Conservation (phyloP, 768 basidiomycete genomes). For the Candolleomyces eurysporus region DNA sequence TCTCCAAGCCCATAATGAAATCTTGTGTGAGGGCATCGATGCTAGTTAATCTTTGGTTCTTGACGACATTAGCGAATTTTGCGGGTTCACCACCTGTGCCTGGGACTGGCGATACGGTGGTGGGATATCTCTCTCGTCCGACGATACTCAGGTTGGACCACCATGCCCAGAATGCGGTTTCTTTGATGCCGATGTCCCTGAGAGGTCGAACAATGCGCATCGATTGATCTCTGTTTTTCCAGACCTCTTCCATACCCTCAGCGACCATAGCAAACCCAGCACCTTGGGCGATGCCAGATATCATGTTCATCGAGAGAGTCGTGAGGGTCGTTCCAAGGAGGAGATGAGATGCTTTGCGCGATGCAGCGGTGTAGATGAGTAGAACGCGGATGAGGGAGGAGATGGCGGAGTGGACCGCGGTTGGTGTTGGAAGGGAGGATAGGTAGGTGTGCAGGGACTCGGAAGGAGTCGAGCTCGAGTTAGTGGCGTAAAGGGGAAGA, state of each 20-base stretch:
- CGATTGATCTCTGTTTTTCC: constrained; percentile 31
- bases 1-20: constrained; percentile 78
- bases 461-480: constrained; percentile 19
- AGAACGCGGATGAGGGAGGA: constrained; percentile 64
- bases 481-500: constrained; percentile 31
- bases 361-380: constrained; percentile 62
- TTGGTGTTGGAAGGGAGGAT: constrained; percentile 68
- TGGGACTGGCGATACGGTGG: background rate
- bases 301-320: constrained; percentile 68
- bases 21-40: constrained; percentile 37
- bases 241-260: constrained; percentile 72
- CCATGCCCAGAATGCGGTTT: constrained; percentile 76
- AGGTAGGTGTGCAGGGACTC: constrained; percentile 50
- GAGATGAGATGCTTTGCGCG: constrained; percentile 66
- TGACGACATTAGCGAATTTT: background rate
- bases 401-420: constrained; percentile 60
- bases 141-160: constrained; percentile 60
- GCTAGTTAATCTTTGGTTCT: background rate
- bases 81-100: background rate
- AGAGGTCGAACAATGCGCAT: constrained; percentile 60
- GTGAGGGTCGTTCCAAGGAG: constrained; percentile 81
- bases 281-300: constrained; percentile 74
- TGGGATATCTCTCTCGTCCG: constrained; percentile 20
- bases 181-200: constrained; percentile 73
- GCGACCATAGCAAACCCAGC: constrained; percentile 62